Percentiles rank a stretch among this genome's conserved stretches.
Evolutionary conservation across 139 green algal genomes (phyloP).

Genomic region (Edaphochlamys debaryana): DNA sequence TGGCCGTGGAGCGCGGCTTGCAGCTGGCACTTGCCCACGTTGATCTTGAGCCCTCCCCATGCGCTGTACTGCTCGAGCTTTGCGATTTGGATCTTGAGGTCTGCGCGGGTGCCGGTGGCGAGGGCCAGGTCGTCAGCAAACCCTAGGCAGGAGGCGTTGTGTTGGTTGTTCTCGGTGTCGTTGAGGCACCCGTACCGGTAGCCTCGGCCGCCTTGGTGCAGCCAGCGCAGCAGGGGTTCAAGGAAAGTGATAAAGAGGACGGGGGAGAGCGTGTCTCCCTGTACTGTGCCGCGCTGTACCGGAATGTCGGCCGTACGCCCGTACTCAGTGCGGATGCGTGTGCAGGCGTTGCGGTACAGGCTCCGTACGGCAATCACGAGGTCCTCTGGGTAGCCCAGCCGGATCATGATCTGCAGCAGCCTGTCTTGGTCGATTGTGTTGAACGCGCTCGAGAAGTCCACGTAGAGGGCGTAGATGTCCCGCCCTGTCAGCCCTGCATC

Average conservation of each 20-base stretch:
- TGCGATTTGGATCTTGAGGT: background rate
- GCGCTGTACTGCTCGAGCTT: background rate
- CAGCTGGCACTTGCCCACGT: background rate
- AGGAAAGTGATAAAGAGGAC: background rate
- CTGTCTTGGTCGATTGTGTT: background rate
- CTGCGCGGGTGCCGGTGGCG: no score
- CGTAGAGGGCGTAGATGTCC: background rate
- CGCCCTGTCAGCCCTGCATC: background rate
- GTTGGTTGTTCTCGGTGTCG: background rate
- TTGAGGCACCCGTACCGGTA: constrained; percentile 3
- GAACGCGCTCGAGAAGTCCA: constrained; percentile 6
- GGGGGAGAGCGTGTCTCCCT: background rate
- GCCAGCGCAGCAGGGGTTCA: constrained; percentile 10
- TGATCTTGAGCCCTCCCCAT: background rate
- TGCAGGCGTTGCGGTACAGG: background rate
- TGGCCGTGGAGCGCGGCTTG: background rate
- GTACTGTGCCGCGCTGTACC: background rate
- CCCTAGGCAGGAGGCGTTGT: background rate
- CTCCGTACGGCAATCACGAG: background rate
- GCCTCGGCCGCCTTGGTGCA: background rate
- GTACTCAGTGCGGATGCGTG: background rate
- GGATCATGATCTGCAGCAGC: background rate
- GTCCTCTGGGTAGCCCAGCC: background rate
- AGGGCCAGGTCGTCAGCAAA: background rate
- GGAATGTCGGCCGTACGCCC: background rate